Evolutionary conservation across 352 stramenopile species (phyloP).

Genomic region (Pythium phragmitis): DNA sequence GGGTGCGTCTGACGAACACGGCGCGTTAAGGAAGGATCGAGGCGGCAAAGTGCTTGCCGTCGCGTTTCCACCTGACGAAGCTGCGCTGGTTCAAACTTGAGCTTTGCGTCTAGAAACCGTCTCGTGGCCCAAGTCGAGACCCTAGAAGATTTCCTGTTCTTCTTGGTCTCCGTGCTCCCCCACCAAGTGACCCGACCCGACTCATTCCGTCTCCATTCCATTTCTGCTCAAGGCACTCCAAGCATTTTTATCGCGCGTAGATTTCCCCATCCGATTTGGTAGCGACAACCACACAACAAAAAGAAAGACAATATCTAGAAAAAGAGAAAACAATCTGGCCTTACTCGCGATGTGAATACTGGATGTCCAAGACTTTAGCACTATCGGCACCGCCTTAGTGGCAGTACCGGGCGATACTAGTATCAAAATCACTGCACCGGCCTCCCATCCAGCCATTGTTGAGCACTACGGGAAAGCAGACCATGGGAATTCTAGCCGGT

Average conservation of each 20-base stretch:
- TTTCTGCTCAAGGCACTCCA: conserved; percentile 10
- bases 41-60: conserved; percentile 23
- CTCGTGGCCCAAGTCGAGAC: background rate
- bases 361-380: background rate
- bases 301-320: conserved; percentile 14
- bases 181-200: conserved; percentile 26
- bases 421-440: background rate
- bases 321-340: background rate
- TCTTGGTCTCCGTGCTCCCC: conserved; percentile 6
- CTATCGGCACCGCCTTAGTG: too few relatives aligned
- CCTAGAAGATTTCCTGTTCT: background rate
- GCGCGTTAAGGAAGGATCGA: background rate
- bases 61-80: background rate
- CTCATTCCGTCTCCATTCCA: conserved; percentile 7
- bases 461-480: background rate
- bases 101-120: conserved; percentile 9
- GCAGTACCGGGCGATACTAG: too few relatives aligned
- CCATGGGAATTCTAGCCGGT: too few relatives aligned
- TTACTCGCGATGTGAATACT: background rate
- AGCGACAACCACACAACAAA: conserved; percentile 12
- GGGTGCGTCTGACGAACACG: conserved; percentile 6
- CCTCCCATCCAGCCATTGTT: background rate
- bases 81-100: conserved; percentile 1
- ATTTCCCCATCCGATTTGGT: conserved; percentile 18
- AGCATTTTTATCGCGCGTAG: conserved; percentile 23